Percentiles rank a stretch among this genome's conserved stretches.
Evolutionary conservation across 2,329 filamentous ascomycete genomes (phyloP).

Genomic region (Hysterium pulicare): DNA sequence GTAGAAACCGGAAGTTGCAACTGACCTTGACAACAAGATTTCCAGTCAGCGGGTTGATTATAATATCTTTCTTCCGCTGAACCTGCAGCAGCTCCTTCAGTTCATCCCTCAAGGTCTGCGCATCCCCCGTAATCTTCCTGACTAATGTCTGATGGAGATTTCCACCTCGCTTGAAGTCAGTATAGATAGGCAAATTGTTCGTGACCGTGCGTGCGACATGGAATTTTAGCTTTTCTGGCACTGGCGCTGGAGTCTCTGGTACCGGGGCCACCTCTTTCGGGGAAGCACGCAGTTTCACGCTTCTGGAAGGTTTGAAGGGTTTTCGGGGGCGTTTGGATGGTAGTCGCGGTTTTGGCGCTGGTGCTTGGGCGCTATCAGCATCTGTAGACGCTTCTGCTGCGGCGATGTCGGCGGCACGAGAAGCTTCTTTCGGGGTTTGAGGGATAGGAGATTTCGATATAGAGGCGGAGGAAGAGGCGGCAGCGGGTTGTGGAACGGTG

Average conservation of each 20-base stretch:
- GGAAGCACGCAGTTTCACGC: conserved; percentile 16
- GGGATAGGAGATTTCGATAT: conserved; percentile 7
- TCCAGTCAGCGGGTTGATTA: conserved; percentile 60
- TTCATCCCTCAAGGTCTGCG: conserved; percentile 60
- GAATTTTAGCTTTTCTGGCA: conserved; percentile 56
- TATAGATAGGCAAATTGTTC: conserved; percentile 74
- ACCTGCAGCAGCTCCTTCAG: conserved; percentile 59
- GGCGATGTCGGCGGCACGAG: conserved; percentile 29
- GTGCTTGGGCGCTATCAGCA: conserved; percentile 28
- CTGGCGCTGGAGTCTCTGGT: conserved; percentile 21
- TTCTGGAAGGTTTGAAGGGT: conserved; percentile 17
- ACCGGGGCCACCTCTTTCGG: conserved; percentile 10
- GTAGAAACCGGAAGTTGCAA: not conserved
- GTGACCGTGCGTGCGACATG: conserved; percentile 68
- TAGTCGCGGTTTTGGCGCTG: conserved; percentile 19
- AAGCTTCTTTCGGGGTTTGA: conserved; percentile 10
- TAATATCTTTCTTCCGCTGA: conserved; percentile 49
- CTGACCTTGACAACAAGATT: conserved; percentile 55
- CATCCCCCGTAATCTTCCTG: conserved; percentile 75
- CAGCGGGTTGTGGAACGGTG: conserved; percentile 17
- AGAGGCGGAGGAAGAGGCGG: conserved; percentile 31
- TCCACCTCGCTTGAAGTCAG: conserved; percentile 68
- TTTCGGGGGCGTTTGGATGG: conserved; percentile 18
- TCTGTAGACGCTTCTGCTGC: conserved; percentile 33
- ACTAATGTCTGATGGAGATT: conserved; percentile 71